Evolutionary conservation across 2,329 filamentous ascomycete genomes (phyloP).

Genomic region (Microcyclospora tardicrescens): DNA sequence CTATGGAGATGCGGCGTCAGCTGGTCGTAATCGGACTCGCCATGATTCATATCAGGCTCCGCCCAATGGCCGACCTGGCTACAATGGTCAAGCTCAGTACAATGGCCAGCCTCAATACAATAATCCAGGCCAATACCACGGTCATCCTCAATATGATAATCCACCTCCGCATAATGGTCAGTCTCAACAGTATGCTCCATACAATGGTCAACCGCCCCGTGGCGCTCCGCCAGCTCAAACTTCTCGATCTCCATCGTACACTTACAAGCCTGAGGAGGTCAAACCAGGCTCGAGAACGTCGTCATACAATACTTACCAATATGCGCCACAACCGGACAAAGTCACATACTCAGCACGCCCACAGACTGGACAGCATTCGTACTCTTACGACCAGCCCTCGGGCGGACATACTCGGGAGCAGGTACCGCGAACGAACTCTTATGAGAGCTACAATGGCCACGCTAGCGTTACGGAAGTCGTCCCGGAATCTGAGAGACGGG

Average conservation of each 20-base stretch:
- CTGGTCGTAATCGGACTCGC: constrained; percentile 6
- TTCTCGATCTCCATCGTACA: constrained; percentile 9
- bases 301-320: constrained; percentile 17
- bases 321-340: constrained; percentile 28
- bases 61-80: no score
- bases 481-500: constrained; percentile 2
- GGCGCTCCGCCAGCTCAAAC: constrained; percentile 10
- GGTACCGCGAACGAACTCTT: background rate
- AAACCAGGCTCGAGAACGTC: constrained; percentile 11
- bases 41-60: constrained; percentile 7
- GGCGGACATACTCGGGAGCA: background rate
- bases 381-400: constrained; percentile 3
- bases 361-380: constrained; percentile 3
- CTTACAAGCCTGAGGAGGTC: constrained; percentile 1
- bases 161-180: constrained; percentile 4
- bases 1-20: constrained; percentile 14
- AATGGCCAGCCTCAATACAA: no score
- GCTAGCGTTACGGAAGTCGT: constrained; percentile 9
- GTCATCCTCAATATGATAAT: background rate
- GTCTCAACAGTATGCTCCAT: background rate
- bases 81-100: no score
- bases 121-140: no score
- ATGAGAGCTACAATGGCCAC: background rate
- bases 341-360: constrained; percentile 32
- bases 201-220: background rate